Conservation (phyloP, 2,329 filamentous ascomycete species). For the Taxawa tesnikishii region DNA sequence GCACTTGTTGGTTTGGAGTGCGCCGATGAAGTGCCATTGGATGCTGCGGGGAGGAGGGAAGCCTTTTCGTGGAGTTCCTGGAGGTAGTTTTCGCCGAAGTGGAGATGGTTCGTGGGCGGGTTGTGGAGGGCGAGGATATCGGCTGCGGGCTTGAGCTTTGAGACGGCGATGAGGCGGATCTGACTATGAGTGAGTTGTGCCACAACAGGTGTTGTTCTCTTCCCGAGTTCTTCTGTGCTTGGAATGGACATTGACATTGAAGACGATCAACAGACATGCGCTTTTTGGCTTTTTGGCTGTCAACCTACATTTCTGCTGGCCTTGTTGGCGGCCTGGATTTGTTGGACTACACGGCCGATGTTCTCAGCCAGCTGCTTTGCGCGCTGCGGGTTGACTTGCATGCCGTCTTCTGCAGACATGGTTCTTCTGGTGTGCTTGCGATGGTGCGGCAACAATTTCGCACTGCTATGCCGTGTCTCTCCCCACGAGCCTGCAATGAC, state of each 20-base stretch:
- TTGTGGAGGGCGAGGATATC: constrained; percentile 79
- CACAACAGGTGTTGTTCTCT: neutral
- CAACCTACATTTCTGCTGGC: constrained; percentile 19
- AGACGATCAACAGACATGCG: no score
- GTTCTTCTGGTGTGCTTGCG: no score
- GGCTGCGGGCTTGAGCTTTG: constrained; percentile 86
- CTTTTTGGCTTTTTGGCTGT: no score
- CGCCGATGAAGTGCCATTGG: constrained; percentile 94
- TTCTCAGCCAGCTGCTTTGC: constrained; percentile 34
- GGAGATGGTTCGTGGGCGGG: constrained; percentile 40
- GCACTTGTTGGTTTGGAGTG: constrained; percentile 88
- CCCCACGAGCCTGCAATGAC: no score
- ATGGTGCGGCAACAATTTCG: no score
- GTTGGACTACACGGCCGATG: constrained; percentile 25
- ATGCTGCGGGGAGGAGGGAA: constrained; percentile 63
- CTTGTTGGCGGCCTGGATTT: constrained; percentile 27
- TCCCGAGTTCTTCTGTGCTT: neutral
- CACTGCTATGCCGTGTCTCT: no score
- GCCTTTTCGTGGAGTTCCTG: constrained; percentile 78
- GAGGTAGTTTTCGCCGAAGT: constrained; percentile 94
- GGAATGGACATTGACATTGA: no score
- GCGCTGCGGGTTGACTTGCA: constrained; percentile 28
- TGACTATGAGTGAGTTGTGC: no score
- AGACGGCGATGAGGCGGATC: constrained; percentile 86
- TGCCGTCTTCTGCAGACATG: constrained; percentile 9